phyloP scores from a whole-genome alignment of 345 rosid species.

The Hibiscus tridactylites region DNA sequence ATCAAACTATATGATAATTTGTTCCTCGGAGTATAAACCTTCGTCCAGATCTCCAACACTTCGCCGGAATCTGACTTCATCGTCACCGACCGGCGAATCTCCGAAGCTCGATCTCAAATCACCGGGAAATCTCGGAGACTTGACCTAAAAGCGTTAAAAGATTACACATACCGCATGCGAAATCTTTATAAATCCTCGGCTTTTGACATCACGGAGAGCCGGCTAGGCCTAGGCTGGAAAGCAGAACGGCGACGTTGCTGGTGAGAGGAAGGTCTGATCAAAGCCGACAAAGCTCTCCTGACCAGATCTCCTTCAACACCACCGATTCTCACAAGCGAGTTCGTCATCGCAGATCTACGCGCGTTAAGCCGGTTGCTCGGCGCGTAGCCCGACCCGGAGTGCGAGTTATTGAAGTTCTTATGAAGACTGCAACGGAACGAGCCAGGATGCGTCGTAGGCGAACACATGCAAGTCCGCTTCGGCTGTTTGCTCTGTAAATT shows the following conservation, averaged over 20 bases:
- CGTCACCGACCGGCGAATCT: background rate
- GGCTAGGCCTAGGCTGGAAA: constrained; percentile 68
- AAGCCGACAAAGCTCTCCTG: constrained; percentile 39
- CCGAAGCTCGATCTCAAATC: background rate
- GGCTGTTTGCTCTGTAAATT: constrained; percentile 20
- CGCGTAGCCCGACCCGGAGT: constrained; percentile 18
- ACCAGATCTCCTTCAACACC: constrained; percentile 67
- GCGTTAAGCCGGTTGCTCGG: constrained; percentile 47
- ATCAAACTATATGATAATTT: background rate
- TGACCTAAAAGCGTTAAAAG: background rate
- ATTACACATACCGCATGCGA: background rate
- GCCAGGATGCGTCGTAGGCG: constrained; percentile 73
- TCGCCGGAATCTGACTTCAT: background rate
- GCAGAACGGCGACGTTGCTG: constrained; percentile 41
- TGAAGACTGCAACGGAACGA: constrained; percentile 78
- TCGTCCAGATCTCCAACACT: constrained; percentile 1
- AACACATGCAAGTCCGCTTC: constrained; percentile 55
- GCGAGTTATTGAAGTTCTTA: constrained; percentile 21
- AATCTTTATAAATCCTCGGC: constrained; percentile 23
- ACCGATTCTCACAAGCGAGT: constrained; percentile 61
- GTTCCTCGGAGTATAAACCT: background rate
- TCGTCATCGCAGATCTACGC: constrained; percentile 66
- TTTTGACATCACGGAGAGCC: constrained; percentile 41
- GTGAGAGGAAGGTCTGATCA: constrained; percentile 50
- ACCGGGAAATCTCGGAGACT: background rate